These are phyloP conservation scores for Suhomyces tanzawaensis DNA, from an alignment of 805 yeast species.

Conservation along the genomic window DNA sequence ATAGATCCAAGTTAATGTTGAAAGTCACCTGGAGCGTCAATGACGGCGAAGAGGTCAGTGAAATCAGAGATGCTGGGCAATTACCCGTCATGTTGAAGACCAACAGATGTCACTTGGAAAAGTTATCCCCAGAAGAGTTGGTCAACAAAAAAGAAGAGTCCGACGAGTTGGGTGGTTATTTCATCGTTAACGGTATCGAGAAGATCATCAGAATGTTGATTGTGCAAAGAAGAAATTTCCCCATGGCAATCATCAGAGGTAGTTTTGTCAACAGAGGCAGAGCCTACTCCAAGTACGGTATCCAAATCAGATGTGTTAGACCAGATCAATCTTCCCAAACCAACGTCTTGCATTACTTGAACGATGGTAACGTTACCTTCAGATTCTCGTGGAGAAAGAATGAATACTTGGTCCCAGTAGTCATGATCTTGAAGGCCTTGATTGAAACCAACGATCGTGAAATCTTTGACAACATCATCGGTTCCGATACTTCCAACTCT, in stretches of 20 bases:
- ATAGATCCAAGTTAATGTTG: conserved; percentile 73
- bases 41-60: conserved; percentile 77
- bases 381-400: conserved; percentile 96
- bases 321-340: conserved; percentile 98
- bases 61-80: conserved; percentile 86
- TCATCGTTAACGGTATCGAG: conserved; percentile 94
- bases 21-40: conserved; percentile 85
- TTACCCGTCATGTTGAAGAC: conserved; percentile 89
- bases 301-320: conserved; percentile 90
- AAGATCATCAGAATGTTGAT: conserved; percentile 95
- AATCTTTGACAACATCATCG: conserved; percentile 93
- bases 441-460: conserved; percentile 91
- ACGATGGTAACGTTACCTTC: conserved; percentile 94
- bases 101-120: conserved; percentile 88
- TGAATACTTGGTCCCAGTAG: conserved; percentile 90
- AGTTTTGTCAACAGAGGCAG: conserved; percentile 94
- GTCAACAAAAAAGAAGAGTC: conserved; percentile 82
- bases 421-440: conserved; percentile 88
- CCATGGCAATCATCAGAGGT: conserved; percentile 96
- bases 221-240: conserved; percentile 96
- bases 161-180: conserved; percentile 96
- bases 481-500: conserved; percentile 80
- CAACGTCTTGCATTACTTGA: conserved; percentile 92
- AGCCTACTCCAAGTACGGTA: conserved; percentile 82
- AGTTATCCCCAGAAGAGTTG: conserved; percentile 76